Base-by-base conservation (phyloP, 2,329 filamentous ascomycete genomes). In the Xylaria sp. region DNA sequence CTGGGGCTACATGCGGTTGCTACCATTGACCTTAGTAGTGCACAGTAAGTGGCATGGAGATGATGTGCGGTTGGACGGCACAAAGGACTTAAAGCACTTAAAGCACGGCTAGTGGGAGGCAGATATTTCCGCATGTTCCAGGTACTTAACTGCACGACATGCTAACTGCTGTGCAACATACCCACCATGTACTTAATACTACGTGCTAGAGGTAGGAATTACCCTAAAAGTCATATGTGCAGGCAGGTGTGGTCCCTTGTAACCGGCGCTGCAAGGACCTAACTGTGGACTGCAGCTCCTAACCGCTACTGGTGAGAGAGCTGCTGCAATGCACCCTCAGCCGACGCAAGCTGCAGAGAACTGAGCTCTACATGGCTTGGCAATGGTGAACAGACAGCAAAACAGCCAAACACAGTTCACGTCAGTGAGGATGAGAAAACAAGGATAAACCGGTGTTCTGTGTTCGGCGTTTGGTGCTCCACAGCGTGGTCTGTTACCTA, bases 191-290 rank as follows among this genome's bases (percentile, higher is more conserved):
- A 49, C 28, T 28, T 20, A n/a, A 46, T 46, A 46, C 33, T 46
- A 46, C 41, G 13, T 43, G 13, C 39, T n/a, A n/a, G 13, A 46
- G 13, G 41, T 18, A 7, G 13, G 7, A n/a, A n/a, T 46, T 18
- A 18, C 28, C 28, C 28, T 28, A 28, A 28, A 28, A n/a, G 18
- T 18, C 18, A 15, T 18, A 39, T 20, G 9, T 23, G 46, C 20
- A 31, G 49, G 46, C 20, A 31, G 49, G 18, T 23, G 52, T 12
- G 12, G 55, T 41, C 20, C 55, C 55, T 43, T 54, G 66, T 52
- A 58, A n/a, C 39, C 39, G 25, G 60, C 28, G 61, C 68, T 70
- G 68, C 68, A 70, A 64, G 68, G 68, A 67, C 68, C 68, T 67
- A 70, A 67, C 61, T 67, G 56, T 31, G 49, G 55, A 43, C 61